Base-by-base conservation (phyloP, 2,329 filamentous ascomycete species). In the Pseudogymnoascus sp. region DNA sequence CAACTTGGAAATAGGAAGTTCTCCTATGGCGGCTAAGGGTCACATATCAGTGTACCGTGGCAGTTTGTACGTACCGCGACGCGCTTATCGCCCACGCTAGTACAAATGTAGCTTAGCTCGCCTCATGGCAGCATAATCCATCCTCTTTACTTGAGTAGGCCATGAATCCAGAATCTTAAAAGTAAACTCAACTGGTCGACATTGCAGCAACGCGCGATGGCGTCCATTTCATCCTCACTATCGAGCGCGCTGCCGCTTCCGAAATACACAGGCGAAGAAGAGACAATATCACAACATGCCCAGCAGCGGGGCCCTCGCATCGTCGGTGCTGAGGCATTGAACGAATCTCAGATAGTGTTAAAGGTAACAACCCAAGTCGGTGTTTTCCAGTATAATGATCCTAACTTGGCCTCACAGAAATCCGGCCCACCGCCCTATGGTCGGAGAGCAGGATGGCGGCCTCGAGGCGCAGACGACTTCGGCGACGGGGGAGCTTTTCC, bases 401-500 rank as follows among this genome's bases (percentile, higher is more conserved):
- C 62, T 70, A 62, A 68, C 62, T 47, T 62, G 33, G 39, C 41
- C 64, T 16, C 69, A 54, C 75, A 89, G 83, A 88, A 86, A 77
- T 82, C 84, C 62, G 92, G 92, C 16, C 92, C 92, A 62, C 94
- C 94, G 8, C 81, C 91, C 1, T 99, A 97, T 69, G 90, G 90
- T 58, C 87, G 92, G 73, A 88, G 94, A 70, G 76, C 85, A 73
- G 90, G 89, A 83, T 99, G 94, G 94, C 86, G 94, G 66, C 94
- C 94, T 33, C 87, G 93, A 70, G 82, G 82, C 39, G 85, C 89
- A 65, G 92, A 97, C 72, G 94, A 99, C 74, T 99, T 92, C 76
- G 92, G 90, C 69, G 92, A 97, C 79, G 94, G 94, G 65, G 94
- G 94, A 69, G 92, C 93, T 59, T 99, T 97, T 72, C 94, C 94